A percentile compares a stretch with the other conserved stretches of the same genome.
Conservation (phyloP, 2,329 filamentous ascomycete genomes). For the Rhinocladiella mackenziei region DNA sequence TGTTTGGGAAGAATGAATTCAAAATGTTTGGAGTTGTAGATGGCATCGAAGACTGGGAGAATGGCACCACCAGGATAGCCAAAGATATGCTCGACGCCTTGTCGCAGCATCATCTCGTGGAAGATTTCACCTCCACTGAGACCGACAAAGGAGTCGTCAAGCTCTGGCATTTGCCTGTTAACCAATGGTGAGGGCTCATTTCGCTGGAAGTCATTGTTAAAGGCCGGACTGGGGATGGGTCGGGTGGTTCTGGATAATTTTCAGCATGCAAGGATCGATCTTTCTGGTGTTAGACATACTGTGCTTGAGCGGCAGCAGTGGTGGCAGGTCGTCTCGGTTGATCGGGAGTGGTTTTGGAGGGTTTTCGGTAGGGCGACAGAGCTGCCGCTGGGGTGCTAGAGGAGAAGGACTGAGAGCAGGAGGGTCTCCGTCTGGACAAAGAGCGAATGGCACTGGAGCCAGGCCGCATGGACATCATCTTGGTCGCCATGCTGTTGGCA, state of each 20-base stretch:
- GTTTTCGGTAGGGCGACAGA: slow-evolving; percentile 45
- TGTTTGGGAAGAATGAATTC: slow-evolving; percentile 93
- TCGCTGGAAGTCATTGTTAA: slow-evolving; percentile 51
- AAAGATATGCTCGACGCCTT: slow-evolving; percentile 88
- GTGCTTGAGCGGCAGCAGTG: slow-evolving; percentile 48
- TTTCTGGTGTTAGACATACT: slow-evolving; percentile 46
- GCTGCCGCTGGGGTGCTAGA: slow-evolving; percentile 42
- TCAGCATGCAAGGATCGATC: slow-evolving; percentile 25
- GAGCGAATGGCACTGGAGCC: slow-evolving; percentile 48
- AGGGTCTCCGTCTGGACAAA: slow-evolving; percentile 41
- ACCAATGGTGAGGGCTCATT: slow-evolving; percentile 67
- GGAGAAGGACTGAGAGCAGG: slow-evolving; percentile 43
- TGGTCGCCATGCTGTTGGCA: slow-evolving; percentile 27
- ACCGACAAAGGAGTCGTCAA: slow-evolving; percentile 91
- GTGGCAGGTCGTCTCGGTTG: slow-evolving; percentile 44
- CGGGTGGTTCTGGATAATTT: slow-evolving; percentile 49
- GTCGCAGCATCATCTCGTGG: slow-evolving; percentile 97
- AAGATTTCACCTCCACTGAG: slow-evolving; percentile 96
- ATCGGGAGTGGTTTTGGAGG: slow-evolving; percentile 34
- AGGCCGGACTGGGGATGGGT: slow-evolving; percentile 59
- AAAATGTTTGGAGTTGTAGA: slow-evolving; percentile 96
- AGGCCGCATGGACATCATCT: slow-evolving; percentile 50
- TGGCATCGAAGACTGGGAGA: slow-evolving; percentile 95
- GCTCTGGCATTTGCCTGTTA: slow-evolving; percentile 56
- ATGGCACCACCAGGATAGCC: slow-evolving; percentile 94